Conservation (phyloP, 768 basidiomycete species). For the Agrocybe praecox region DNA sequence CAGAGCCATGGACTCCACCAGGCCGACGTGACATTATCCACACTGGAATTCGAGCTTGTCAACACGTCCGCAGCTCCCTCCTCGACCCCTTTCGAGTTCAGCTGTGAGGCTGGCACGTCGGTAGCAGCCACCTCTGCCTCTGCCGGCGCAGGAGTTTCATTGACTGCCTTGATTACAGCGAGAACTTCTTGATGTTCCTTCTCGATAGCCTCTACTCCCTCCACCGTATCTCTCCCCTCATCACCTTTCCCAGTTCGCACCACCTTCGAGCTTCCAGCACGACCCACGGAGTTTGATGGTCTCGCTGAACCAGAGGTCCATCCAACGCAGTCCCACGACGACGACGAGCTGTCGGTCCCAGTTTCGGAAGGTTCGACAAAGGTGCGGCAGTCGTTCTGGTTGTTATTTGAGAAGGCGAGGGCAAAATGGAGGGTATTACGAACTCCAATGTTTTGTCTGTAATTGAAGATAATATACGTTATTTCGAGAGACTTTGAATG, state of each 20-base stretch:
- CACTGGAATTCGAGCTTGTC: neutral
- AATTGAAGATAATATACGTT: too few species aligned
- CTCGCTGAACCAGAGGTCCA: neutral
- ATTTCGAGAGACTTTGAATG: too few species aligned
- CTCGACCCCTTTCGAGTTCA: neutral
- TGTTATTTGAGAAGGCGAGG: too few species aligned
- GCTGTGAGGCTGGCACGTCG: neutral
- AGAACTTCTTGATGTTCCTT: neutral
- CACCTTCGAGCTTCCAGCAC: neutral
- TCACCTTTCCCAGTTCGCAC: too few species aligned
- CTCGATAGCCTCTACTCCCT: neutral
- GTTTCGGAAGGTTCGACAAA: neutral
- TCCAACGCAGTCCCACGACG: conserved; percentile 6
- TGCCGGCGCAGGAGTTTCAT: too few species aligned
- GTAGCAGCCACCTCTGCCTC: too few species aligned
- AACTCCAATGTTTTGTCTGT: too few species aligned
- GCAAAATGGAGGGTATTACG: too few species aligned
- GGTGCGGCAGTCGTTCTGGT: too few species aligned
- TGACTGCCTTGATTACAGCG: too few species aligned
- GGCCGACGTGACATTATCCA: neutral
- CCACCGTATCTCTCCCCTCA: neutral
- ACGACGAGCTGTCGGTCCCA: neutral
- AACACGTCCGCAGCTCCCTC: neutral
- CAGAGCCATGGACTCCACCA: conserved; percentile 73
- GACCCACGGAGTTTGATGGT: neutral